phyloP scores from a whole-genome alignment of 192 early-diverging fungal species.

The Umbelopsis sp. region DNA sequence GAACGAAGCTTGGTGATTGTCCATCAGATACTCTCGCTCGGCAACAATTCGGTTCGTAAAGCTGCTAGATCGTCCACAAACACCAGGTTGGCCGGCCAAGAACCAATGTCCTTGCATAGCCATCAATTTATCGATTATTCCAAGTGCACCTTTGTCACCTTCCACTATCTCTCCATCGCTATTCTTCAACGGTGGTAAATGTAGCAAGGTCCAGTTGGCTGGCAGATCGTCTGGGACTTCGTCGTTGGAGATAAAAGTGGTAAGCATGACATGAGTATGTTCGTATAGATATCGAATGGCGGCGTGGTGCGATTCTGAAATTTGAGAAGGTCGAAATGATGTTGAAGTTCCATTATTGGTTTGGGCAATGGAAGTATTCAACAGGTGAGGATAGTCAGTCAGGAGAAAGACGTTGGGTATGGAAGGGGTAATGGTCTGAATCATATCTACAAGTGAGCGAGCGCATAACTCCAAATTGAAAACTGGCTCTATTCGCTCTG shows the following conservation, averaged over 20 bases:
- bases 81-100: conserved; percentile 31
- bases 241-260: background rate
- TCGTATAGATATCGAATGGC: conserved; percentile 35
- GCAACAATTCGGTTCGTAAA: conserved; percentile 38
- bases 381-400: conserved; percentile 40
- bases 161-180: background rate
- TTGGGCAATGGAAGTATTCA: background rate
- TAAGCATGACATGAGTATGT: conserved; percentile 23
- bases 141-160: conserved; percentile 24
- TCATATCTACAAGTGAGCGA: conserved; percentile 12
- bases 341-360: background rate
- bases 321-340: conserved; percentile 13
- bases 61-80: conserved; percentile 32
- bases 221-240: background rate
- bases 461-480: conserved; percentile 28
- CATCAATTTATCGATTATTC: conserved; percentile 39
- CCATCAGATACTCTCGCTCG: conserved; percentile 14
- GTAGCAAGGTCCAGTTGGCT: conserved; percentile 28
- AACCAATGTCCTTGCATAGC: conserved; percentile 34
- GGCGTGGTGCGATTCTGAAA: conserved; percentile 27
- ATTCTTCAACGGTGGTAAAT: background rate
- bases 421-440: background rate
- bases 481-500: conserved; percentile 18
- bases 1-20: background rate
- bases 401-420: conserved; percentile 31